Evolutionary conservation across 2,329 filamentous ascomycete species (phyloP).

Genomic region (Byssothecium circinans): DNA sequence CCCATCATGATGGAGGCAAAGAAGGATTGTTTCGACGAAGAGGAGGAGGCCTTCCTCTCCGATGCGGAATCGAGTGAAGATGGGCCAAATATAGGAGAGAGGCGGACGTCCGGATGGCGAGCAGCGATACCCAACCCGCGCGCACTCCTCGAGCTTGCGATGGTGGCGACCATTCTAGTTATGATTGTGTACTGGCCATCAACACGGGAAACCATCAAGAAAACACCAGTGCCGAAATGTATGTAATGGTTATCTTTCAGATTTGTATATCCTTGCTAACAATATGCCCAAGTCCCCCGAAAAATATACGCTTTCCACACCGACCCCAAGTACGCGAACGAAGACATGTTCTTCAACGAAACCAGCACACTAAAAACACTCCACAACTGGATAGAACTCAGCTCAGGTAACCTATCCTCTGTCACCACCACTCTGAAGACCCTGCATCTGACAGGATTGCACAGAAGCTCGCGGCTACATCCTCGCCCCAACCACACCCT

Average conservation of each 20-base stretch:
- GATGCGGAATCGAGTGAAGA: slow-evolving; percentile 4
- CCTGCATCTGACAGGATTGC: slow-evolving; percentile 1
- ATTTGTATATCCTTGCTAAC: slow-evolving; percentile 4
- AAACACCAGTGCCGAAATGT: slow-evolving; percentile 23
- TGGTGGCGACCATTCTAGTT: slow-evolving; percentile 14
- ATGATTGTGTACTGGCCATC: slow-evolving; percentile 14
- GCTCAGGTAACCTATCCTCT: slow-evolving; percentile 12
- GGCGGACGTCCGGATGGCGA: slow-evolving; percentile 1
- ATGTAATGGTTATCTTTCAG: background rate
- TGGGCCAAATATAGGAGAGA: background rate
- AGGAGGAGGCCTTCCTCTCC: slow-evolving; percentile 15
- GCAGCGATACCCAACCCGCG: slow-evolving; percentile 8
- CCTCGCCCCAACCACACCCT: slow-evolving; percentile 3
- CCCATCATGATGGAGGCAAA: background rate
- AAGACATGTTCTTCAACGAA: slow-evolving; percentile 29
- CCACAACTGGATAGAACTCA: slow-evolving; percentile 27
- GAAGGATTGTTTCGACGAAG: slow-evolving; percentile 11
- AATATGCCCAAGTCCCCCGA: slow-evolving; percentile 13
- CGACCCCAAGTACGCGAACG: slow-evolving; percentile 19
- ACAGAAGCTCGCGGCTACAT: slow-evolving; percentile 24
- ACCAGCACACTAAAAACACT: slow-evolving; percentile 21
- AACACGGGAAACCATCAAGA: slow-evolving; percentile 10
- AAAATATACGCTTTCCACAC: slow-evolving; percentile 26
- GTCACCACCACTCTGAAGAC: background rate
- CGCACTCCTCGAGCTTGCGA: slow-evolving; percentile 13